Base-by-base conservation (phyloP, 179 eudicot species). In the Silene coronaria region DNA sequence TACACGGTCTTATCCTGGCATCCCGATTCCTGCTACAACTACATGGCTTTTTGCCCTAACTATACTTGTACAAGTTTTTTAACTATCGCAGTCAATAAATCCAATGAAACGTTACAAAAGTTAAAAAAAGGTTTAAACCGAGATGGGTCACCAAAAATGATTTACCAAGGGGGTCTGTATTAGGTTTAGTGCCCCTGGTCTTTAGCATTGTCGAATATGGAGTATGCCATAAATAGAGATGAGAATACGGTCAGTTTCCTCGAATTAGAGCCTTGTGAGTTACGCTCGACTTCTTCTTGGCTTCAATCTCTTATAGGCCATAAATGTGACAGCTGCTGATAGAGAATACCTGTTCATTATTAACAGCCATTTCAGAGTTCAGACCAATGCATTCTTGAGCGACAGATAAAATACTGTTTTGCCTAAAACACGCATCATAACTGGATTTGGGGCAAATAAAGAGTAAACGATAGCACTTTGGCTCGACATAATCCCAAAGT, bases 311-410 rank as follows among this genome's bases (percentile, higher is more conserved):
- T 87, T 89, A 79, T 81, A 87, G 36, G 97, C 97, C 97, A 91
- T 91, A 77, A 80, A 88, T 36, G 97, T 90, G 67, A 91, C 93
- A 27, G 96, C 91, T 77, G 90, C 96, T 67, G 97, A 91, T 9
- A 91, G 85, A 77, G 97, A 87, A 80, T 93, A 93, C 98, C 97
- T 91, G 88, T 67, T 62, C 78, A 79, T 22, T 34, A 42, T 30
- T 24, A 75, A 67, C 30, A 75, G 46, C 67, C 5, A 27, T 46
- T 60, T 79, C 60, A 79, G 76, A 36, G 13, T 9, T 42, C 48
- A 1, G 48, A 42, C 48, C 13, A 42, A 42, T 13, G 48, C 3
- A 42, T 42, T 42, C 48, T 42, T 42, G 48, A 10, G 13, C 11
- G 48, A 42, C 2, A 11, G 11, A 11, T 10, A 42, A 42, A 38